Evolutionary conservation across 2,329 filamentous ascomycete species (phyloP), one percentile per base, ranked within the genome.

Genomic region (Aspergillus udagawae): DNA sequence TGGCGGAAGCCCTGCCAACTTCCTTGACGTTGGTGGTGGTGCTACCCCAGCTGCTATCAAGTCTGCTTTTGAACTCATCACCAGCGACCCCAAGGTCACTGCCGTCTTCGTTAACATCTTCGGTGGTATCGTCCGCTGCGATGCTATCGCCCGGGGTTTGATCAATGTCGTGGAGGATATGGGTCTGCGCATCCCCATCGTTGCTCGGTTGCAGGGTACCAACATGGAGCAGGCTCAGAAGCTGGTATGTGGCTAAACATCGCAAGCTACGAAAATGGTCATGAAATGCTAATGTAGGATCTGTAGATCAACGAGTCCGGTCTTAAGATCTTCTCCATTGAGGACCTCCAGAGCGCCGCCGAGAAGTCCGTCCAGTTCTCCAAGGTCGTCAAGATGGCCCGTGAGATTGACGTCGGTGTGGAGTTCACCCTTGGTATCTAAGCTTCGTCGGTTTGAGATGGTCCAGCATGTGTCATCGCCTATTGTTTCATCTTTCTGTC

Each of bases 91-190:
- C 73, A 97, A 97, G 85, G 94, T 99, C 65, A 93, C 92, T 52
- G 94, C 94, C 71, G 94, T 99, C 81, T 99, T 99, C 70, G 94
- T 99, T 82, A 99, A 99, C 86, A 99, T 99, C 78, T 99, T 99
- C 75, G 94, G 94, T 75, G 94, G 94, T 80, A 99, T 99, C 69
- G 94, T 99, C 68, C 87, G 94, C 71, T 99, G 94, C 76, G 94
- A 99, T 76, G 92, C 91, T 72, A 99, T 99, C 75, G 94, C 94
- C 66, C 89, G 92, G 79, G 94, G 94, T 73, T 84, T 99, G 69
- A 96, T 99, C 82, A 88, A 91, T 75, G 96, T 96, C 57, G 94
- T 94, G 61, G 85, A 96, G 82, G 86, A 86, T 71, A 92, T 99
- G 84, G 92, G 96, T 83, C 86, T 99, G 71, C 89, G 94, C 79